phyloP scores from a whole-genome alignment of 257 asterid species.

The Ilex asprella region DNA sequence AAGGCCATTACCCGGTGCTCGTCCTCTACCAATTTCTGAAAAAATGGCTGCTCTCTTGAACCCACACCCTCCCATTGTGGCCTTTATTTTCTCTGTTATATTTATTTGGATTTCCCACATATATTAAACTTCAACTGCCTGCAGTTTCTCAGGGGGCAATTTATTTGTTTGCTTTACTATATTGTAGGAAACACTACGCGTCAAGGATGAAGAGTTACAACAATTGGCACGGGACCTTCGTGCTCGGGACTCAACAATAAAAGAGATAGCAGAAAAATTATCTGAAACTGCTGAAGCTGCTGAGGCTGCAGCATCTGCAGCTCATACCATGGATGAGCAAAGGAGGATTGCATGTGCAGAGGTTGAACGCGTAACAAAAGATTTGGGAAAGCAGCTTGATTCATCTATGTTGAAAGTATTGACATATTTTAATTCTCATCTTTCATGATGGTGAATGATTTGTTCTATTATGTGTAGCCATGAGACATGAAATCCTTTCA shows the following conservation, averaged over 20 bases:
- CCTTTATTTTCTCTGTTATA: too few species aligned
- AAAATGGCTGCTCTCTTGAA: too few species aligned
- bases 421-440: constrained; percentile 1
- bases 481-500: too few species aligned
- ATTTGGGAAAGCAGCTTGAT: constrained; percentile 48
- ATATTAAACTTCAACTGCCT: too few species aligned
- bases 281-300: constrained; percentile 97
- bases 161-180: constrained; percentile 2
- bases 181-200: constrained; percentile 86
- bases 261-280: constrained; percentile 79
- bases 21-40: too few species aligned
- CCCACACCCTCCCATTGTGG: too few species aligned
- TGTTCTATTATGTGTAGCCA: neutral
- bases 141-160: neutral
- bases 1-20: too few species aligned
- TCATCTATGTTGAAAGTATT: constrained; percentile 55
- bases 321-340: constrained; percentile 86
- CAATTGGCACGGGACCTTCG: constrained; percentile 84
- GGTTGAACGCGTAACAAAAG: constrained; percentile 66
- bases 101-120: too few species aligned
- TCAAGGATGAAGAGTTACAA: constrained; percentile 98
- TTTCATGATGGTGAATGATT: neutral
- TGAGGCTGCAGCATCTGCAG: constrained; percentile 97
- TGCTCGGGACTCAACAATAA: constrained; percentile 80
- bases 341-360: constrained; percentile 80